Evolutionary conservation across 108 stramenopile genomes (phyloP).

Genomic region (Nitzschia sp.): DNA sequence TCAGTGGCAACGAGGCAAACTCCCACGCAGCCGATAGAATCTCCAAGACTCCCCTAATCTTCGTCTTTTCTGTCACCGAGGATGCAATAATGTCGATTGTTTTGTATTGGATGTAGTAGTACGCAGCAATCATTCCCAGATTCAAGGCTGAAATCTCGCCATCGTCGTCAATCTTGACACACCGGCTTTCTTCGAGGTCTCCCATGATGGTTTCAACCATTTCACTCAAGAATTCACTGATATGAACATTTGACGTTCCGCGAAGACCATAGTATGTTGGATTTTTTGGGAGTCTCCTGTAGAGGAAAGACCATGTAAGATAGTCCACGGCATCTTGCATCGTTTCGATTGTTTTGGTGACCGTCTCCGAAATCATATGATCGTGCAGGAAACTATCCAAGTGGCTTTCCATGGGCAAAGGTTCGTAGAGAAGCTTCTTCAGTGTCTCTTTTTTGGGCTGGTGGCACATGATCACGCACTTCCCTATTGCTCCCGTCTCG

Average conservation of each 20-base stretch:
- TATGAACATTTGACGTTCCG: conserved; percentile 86
- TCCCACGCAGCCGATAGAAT: conserved; percentile 95
- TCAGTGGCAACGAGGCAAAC: conserved; percentile 83
- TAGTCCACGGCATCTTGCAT: conserved; percentile 99
- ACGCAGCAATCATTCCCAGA: conserved; percentile 98
- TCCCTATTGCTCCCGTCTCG: conserved; percentile 64
- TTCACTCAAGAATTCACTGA: conserved; percentile 98
- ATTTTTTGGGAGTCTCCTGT: conserved; percentile 96
- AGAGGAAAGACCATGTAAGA: conserved; percentile 98
- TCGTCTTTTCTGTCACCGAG: conserved; percentile 94
- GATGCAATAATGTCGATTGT: conserved; percentile 97
- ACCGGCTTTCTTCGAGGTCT: conserved; percentile 94
- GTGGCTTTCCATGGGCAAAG: conserved; percentile 97
- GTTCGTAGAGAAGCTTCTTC: conserved; percentile 94
- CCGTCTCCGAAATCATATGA: conserved; percentile 96
- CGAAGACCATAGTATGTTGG: conserved; percentile 98
- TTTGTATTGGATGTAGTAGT: conserved; percentile 96
- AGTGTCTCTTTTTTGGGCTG: conserved; percentile 93
- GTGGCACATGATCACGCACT: conserved; percentile 92
- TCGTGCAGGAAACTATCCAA: conserved; percentile 96
- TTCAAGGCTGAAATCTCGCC: conserved; percentile 93
- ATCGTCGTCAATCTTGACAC: conserved; percentile 90
- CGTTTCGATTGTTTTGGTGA: conserved; percentile 90
- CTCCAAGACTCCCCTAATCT: conserved; percentile 91
- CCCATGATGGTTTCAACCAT: conserved; percentile 95